These are phyloP conservation scores for Epichloe brachyelytri DNA, from an alignment of 2,329 filamentous ascomycete species.

Conservation along the genomic window DNA sequence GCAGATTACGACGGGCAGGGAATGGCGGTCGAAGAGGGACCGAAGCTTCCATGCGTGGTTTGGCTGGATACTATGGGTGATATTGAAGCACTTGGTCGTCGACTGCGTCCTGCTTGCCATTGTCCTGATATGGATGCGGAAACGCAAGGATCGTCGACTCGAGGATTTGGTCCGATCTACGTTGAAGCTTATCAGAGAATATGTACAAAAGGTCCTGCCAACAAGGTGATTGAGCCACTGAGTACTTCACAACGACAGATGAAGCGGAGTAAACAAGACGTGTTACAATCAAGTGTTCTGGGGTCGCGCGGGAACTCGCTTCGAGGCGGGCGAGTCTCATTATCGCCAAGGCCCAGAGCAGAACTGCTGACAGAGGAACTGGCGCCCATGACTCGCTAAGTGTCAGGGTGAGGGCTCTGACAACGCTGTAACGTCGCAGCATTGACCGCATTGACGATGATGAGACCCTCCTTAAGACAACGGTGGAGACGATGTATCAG, in stretches of 20 bases:
- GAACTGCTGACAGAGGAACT: too few species aligned
- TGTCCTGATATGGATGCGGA: constrained; percentile 59
- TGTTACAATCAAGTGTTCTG: neutral
- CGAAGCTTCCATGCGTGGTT: constrained; percentile 57
- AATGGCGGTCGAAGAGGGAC: constrained; percentile 54
- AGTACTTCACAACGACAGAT: neutral
- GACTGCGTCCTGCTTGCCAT: constrained; percentile 55
- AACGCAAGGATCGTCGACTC: constrained; percentile 54
- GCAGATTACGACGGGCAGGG: constrained; percentile 66
- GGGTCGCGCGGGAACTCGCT: neutral
- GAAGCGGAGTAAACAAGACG: neutral
- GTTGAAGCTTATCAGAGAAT: constrained; percentile 44
- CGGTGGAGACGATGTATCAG: too few species aligned
- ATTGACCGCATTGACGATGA: too few species aligned
- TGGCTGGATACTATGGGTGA: constrained; percentile 55
- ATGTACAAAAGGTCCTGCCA: constrained; percentile 44
- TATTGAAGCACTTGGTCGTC: constrained; percentile 59
- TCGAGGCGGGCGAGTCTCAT: neutral
- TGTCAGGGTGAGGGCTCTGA: too few species aligned
- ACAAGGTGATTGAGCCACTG: constrained; percentile 27
- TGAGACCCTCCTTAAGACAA: too few species aligned
- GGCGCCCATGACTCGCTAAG: too few species aligned
- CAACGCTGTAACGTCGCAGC: too few species aligned
- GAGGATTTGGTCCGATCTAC: constrained; percentile 62
- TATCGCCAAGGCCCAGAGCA: too few species aligned